A percentile compares a stretch with the other conserved stretches of the same genome.
These are phyloP conservation scores for Phytophthora podocarpi DNA, from an alignment of 352 stramenopile species.

Conservation along the genomic window DNA sequence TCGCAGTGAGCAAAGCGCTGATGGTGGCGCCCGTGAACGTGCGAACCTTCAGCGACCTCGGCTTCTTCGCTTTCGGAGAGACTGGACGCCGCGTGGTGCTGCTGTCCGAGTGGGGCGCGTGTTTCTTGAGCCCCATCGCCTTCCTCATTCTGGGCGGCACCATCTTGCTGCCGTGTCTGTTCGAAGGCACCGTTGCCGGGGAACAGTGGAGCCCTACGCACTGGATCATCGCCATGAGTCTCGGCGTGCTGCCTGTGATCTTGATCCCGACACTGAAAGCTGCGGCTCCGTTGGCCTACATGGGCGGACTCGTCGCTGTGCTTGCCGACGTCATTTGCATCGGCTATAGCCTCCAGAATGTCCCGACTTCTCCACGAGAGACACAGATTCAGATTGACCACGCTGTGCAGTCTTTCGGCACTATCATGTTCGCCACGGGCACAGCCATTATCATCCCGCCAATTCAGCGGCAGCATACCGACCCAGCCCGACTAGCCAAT, in stretches of 20 bases:
- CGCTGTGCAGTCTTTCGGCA: slow-evolving; percentile 61
- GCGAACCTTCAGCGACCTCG: slow-evolving; percentile 76
- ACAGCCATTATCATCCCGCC: slow-evolving; percentile 72
- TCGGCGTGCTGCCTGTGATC: slow-evolving; percentile 60
- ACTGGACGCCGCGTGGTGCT: slow-evolving; percentile 53
- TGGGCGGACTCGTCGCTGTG: slow-evolving; percentile 54
- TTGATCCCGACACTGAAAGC: slow-evolving; percentile 67
- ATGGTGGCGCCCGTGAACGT: slow-evolving; percentile 55
- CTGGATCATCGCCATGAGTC: slow-evolving; percentile 67
- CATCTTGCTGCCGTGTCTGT: slow-evolving; percentile 57
- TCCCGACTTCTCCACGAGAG: slow-evolving; percentile 51
- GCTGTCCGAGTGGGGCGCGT: slow-evolving; percentile 58
- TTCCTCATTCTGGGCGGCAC: slow-evolving; percentile 78
- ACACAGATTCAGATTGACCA: slow-evolving; percentile 50
- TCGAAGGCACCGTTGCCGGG: slow-evolving; percentile 31
- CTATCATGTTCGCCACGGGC: slow-evolving; percentile 74
- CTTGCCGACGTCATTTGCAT: slow-evolving; percentile 62
- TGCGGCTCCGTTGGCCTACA: slow-evolving; percentile 47
- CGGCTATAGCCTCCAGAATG: slow-evolving; percentile 45
- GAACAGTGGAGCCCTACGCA: slow-evolving; percentile 43
- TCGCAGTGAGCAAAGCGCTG: slow-evolving; percentile 67
- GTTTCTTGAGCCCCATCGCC: slow-evolving; percentile 71
- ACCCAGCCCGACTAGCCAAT: slow-evolving; percentile 55
- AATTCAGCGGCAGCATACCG: slow-evolving; percentile 62
- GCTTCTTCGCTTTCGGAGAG: slow-evolving; percentile 63